Evolutionary conservation across 2,329 filamentous ascomycete species (phyloP), one percentile per base, ranked within the genome.

Genomic region (Aspergillus jensenii): DNA sequence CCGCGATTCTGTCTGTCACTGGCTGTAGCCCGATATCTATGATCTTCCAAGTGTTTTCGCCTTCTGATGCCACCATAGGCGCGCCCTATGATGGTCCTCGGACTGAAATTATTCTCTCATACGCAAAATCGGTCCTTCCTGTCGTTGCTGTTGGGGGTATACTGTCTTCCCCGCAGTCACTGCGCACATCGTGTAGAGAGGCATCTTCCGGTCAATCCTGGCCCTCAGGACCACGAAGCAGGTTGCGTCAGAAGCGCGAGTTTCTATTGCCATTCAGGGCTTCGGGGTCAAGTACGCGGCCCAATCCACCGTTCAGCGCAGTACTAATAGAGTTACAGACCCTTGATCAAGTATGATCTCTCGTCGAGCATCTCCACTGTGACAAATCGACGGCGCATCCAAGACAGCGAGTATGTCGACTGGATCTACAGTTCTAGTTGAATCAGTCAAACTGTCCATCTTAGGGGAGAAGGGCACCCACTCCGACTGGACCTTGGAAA

Each of bases 121-220:
- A 27, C n/a, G 52, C 52, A 9, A 41, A 55, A 17, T 35, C 44
- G 21, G 52, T 45, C 27, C 45, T 55, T 31, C 21, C 44, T 6
- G 33, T 55, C 8, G 52, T 55, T n/a, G 35, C 49, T 15, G 37
- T 55, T 27, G 52, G 52, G 9, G 23, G n/a, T 14, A 37, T 45
- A 12, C 52, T 45, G 19, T 25, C 52, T 8, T 45, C 33, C 23
- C 27, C 52, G n/a, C 52, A 49, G 27, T 55, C 52, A 6, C 27
- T 55, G n/a, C n/a, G n/a, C n/a, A n/a, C n/a, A n/a, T n/a, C n/a
- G 23, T 55, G 44, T 19, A 44, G 37, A 15, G 3, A 21, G 8
- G 31, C 35, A 11, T 7, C n/a, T 48, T 48, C 17, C n/a, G 37
- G 6, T 6, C 27, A 35, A 15, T 48, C 14, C 8, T 21, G 17